Evolutionary conservation across 2,329 filamentous ascomycete species (phyloP), one percentile per base, ranked within the genome.

Genomic region (Botrytis elliptica): DNA sequence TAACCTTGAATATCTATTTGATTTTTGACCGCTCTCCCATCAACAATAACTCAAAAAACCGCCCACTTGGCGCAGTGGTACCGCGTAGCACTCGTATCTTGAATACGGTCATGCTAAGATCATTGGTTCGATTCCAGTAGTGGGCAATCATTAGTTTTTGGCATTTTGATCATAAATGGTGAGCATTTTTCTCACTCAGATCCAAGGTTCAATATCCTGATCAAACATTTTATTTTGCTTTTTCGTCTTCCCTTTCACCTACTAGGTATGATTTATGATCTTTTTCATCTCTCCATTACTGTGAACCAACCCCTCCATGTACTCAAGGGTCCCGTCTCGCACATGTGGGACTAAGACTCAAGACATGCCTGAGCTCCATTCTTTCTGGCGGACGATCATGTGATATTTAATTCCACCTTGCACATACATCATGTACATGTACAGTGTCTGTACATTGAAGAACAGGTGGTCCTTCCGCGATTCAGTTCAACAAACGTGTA

Each of bases 1-100:
- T 2, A 6, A 5, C 0, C 4, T 5, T 16, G 4, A 14, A 55
- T 14, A 55, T n/a, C 1, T n/a, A 16, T 0, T n/a, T 0, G 0
- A n/a, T 20, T 33, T n/a, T 33, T 0, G 0, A 4, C 4, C 16
- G 29, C n/a, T 0, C n/a, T 0, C 33, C 6, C 29, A 59, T 16
- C 55, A 59, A 59, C n/a, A 59, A 22, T 1, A 10, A n/a, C 4
- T n/a, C 10, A 14, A 55, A 33, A 33, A 55, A n/a, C 0, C 25
- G 55, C 55, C 55, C 55, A 29, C n/a, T 59, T 59, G n/a, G 29
- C 55, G 29, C 55, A 59, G 55, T 59, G 55, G 29, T 59, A 62
- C 33, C 59, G 59, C 59, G 59, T 62, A 62, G 33, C 59, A 62
- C 59, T 62, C 57, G 60, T 63, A 63, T 63, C 60, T 0, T 3